phyloP scores from a whole-genome alignment of 441 rosid genomes.

The Hura crepitans region DNA sequence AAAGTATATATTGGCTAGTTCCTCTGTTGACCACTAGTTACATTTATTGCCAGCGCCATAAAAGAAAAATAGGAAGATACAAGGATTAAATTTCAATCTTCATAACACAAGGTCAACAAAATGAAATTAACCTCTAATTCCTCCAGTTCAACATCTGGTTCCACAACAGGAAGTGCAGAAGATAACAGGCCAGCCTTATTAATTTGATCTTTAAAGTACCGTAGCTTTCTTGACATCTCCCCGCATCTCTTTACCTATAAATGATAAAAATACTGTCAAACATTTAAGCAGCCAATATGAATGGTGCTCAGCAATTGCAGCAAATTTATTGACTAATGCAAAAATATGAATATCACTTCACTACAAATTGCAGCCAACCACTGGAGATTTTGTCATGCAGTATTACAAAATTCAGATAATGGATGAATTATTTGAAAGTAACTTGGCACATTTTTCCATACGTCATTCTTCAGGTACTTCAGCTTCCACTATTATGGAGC shows the following conservation, averaged over 20 bases:
- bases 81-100: constrained; percentile 1
- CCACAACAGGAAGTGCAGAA: constrained; percentile 53
- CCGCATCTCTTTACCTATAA: constrained; percentile 83
- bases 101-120: constrained; percentile 9
- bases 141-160: constrained; percentile 80
- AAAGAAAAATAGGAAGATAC: constrained; percentile 13
- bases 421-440: too few species aligned
- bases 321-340: too few species aligned
- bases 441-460: too few species aligned
- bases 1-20: constrained; percentile 3
- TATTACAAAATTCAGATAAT: too few species aligned
- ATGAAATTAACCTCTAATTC: constrained; percentile 70
- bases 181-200: constrained; percentile 75
- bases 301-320: too few species aligned
- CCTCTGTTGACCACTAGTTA: constrained; percentile 3
- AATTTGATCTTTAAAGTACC: constrained; percentile 88
- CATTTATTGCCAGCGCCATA: constrained; percentile 5
- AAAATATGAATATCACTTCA: too few species aligned
- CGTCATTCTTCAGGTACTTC: too few species aligned
- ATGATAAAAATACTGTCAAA: too few species aligned
- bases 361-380: too few species aligned
- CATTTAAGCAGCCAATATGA: too few species aligned
- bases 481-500: background rate
- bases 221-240: constrained; percentile 96
- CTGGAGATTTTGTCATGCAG: too few species aligned